phyloP scores from a whole-genome alignment of 306 rosid species.

The Rubus parviflorus region DNA sequence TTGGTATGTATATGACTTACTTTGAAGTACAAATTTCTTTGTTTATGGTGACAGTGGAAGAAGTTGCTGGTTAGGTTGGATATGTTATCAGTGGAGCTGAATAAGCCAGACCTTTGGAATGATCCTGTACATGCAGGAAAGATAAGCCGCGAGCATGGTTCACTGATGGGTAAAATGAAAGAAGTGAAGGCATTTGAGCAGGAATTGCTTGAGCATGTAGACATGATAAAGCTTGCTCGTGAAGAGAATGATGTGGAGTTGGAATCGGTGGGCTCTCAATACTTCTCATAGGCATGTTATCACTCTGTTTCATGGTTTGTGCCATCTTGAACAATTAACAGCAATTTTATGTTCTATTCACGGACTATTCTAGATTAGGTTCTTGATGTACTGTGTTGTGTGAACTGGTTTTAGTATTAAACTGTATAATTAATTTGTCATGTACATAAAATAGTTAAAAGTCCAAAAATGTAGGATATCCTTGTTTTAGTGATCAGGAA shows the following conservation, averaged over 20 bases:
- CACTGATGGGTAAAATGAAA: conserved; percentile 76
- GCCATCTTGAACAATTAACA: conserved; percentile 4
- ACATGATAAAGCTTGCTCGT: conserved; percentile 84
- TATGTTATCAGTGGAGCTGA: conserved; percentile 58
- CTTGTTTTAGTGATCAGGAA: no score
- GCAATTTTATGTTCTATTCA: conserved; percentile 2
- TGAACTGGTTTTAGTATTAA: not conserved
- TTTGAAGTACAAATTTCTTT: not conserved
- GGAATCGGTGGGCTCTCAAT: conserved; percentile 89
- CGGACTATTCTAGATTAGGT: not conserved
- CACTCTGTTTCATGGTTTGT: conserved; percentile 31
- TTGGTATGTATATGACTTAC: conserved; percentile 1
- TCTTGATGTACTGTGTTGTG: not conserved
- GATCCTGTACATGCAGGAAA: conserved; percentile 73
- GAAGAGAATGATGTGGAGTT: conserved; percentile 76
- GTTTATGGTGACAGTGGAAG: conserved; percentile 67
- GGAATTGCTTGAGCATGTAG: conserved; percentile 85
- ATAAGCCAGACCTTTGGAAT: conserved; percentile 76
- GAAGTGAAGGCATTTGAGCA: conserved; percentile 74
- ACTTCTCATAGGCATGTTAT: conserved; percentile 81
- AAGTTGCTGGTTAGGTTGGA: conserved; percentile 71
- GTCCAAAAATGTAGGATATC: no score
- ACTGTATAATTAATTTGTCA: not conserved
- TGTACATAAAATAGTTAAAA: not conserved
- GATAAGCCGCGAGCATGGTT: conserved; percentile 89